A percentile compares a stretch with the other conserved stretches of the same genome.
phyloP scores from a whole-genome alignment of 164 flowering plant genomes.

The Santalum album region DNA sequence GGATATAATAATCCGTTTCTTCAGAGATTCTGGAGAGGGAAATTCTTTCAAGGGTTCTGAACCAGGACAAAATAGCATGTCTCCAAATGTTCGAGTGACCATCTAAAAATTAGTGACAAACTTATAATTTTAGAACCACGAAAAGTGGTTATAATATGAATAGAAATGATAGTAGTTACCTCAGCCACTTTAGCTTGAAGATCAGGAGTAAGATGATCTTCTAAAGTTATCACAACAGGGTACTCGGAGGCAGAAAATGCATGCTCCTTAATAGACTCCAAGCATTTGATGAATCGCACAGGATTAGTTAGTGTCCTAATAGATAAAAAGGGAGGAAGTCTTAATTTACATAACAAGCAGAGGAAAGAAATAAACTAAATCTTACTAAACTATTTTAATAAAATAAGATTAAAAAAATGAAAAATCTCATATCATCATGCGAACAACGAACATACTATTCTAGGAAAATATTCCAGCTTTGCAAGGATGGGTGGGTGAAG shows the following conservation, averaged over 20 bases:
- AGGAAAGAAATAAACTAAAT: too few species aligned
- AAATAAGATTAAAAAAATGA: too few species aligned
- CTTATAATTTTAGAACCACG: slow-evolving; percentile 1
- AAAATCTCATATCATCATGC: too few species aligned
- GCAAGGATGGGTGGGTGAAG: too few species aligned
- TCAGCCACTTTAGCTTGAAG: slow-evolving; percentile 76
- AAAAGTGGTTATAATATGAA: slow-evolving; percentile 1
- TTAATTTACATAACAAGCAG: background rate
- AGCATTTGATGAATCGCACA: slow-evolving; percentile 33
- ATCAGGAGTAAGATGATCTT: slow-evolving; percentile 66
- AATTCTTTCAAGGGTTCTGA: slow-evolving; percentile 52
- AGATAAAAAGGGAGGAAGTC: background rate
- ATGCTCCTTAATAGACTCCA: too few species aligned
- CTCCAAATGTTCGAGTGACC: slow-evolving; percentile 60
- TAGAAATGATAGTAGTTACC: slow-evolving; percentile 24
- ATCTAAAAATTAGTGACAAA: slow-evolving; percentile 28
- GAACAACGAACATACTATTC: too few species aligned
- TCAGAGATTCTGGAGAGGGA: slow-evolving; percentile 60
- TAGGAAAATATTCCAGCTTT: too few species aligned
- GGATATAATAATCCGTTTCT: slow-evolving; percentile 49
- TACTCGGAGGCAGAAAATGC: slow-evolving; percentile 2
- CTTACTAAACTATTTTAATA: too few species aligned
- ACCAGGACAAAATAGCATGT: slow-evolving; percentile 45
- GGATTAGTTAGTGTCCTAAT: slow-evolving; percentile 60
- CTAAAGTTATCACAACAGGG: slow-evolving; percentile 67